Conservation (phyloP, 176 grass and related monocot species). For the Alloteropsis semialata region DNA sequence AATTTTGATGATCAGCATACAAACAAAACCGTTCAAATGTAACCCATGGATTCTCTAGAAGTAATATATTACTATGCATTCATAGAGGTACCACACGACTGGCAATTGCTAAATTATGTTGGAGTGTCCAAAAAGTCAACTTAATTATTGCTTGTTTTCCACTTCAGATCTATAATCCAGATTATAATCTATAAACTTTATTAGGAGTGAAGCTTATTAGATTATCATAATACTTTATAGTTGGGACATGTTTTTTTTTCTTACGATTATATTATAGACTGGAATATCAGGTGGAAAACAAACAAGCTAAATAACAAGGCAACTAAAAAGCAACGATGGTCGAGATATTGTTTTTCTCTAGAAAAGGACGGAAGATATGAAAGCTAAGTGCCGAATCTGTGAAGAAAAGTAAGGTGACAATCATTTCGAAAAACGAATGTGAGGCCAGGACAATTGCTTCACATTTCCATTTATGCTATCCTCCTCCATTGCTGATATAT, state of each 20-base stretch:
- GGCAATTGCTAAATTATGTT: background rate
- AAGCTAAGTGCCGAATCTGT: background rate
- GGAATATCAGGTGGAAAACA: too few relatives aligned
- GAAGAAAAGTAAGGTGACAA: background rate
- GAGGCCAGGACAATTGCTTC: background rate
- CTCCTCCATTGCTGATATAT: background rate
- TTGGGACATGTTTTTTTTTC: too few relatives aligned
- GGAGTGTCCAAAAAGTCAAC: background rate
- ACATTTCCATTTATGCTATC: background rate
- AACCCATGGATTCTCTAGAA: background rate
- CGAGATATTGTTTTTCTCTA: background rate
- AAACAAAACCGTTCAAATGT: background rate
- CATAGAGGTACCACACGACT: background rate
- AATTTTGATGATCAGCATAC: background rate
- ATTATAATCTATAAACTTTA: too few relatives aligned
- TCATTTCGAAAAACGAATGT: background rate
- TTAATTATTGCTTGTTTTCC: too few relatives aligned
- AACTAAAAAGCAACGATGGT: background rate
- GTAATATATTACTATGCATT: background rate
- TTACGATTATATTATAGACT: too few relatives aligned
- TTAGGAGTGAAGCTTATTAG: too few relatives aligned
- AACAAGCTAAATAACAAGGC: background rate
- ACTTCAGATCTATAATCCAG: too few relatives aligned
- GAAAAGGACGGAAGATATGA: background rate
- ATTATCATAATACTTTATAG: too few relatives aligned